Percentiles rank a stretch among this genome's conserved stretches.
phyloP scores from a whole-genome alignment of 192 early-diverging fungal species.

The Rhizoclosmatium globosum region DNA sequence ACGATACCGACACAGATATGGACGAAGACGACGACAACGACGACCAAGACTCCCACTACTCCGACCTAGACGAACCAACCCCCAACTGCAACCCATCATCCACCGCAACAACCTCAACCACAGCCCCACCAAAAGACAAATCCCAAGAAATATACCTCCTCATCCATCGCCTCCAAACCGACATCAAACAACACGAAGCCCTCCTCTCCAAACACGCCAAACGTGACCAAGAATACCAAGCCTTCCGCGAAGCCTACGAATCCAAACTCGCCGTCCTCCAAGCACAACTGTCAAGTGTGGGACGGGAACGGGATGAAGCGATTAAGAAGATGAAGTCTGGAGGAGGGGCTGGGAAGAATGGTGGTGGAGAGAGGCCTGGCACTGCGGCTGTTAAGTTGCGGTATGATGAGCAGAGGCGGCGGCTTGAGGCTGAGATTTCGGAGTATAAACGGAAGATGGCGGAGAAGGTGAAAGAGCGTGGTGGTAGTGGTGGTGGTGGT shows the following conservation, averaged over 20 bases:
- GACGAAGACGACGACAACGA: neutral
- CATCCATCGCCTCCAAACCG: conserved; percentile 57
- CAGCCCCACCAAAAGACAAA: conserved; percentile 2
- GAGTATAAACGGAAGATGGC: conserved; percentile 49
- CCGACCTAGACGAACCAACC: neutral
- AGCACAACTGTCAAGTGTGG: conserved; percentile 59
- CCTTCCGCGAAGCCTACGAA: conserved; percentile 66
- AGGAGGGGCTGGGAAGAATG: neutral
- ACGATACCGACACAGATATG: conserved; percentile 20
- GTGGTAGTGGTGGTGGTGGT: conserved; percentile 11
- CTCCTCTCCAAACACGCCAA: conserved; percentile 47
- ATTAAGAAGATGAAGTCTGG: conserved; percentile 59
- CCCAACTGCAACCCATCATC: neutral
- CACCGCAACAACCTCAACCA: neutral
- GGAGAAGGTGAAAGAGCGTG: conserved; percentile 41
- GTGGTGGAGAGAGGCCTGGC: conserved; percentile 44
- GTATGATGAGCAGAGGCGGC: conserved; percentile 54
- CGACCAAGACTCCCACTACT: neutral
- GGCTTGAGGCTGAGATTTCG: conserved; percentile 55
- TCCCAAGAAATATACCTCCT: conserved; percentile 49
- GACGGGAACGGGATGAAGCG: conserved; percentile 71
- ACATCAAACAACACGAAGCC: conserved; percentile 60
- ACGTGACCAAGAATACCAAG: conserved; percentile 56
- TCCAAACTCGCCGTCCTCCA: conserved; percentile 72
- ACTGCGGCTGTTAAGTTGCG: conserved; percentile 42